phyloP scores from a whole-genome alignment of 1,284 basidiomycete genomes.

The Volvariella volvacea region DNA sequence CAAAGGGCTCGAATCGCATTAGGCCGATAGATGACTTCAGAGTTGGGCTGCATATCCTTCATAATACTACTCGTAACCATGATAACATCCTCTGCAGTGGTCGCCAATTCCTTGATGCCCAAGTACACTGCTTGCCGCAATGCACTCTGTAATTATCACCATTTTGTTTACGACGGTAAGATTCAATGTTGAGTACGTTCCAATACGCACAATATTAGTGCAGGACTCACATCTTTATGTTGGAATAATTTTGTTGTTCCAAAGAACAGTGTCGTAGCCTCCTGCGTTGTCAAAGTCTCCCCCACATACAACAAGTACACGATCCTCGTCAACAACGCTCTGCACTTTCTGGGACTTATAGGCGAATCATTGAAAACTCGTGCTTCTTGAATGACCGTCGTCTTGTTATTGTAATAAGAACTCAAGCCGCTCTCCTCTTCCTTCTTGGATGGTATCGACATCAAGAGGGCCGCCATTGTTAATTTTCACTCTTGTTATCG shows the following conservation, averaged over 20 bases:
- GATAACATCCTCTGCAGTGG: conserved; percentile 97
- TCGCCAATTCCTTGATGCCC: conserved; percentile 96
- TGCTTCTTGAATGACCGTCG: conserved; percentile 95
- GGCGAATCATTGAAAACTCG: conserved; percentile 99
- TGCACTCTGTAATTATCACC: conserved; percentile 61
- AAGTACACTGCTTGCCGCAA: conserved; percentile 98
- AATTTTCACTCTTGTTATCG: too few species aligned
- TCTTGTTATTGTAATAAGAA: conserved; percentile 90
- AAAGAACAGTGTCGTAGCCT: conserved; percentile 98
- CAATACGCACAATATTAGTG: not conserved
- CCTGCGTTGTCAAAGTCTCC: conserved; percentile 92
- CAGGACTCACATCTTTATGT: conserved; percentile 88
- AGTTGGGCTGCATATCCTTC: conserved; percentile 99
- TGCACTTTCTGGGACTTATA: conserved; percentile 94
- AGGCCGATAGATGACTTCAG: conserved; percentile 97
- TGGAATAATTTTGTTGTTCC: conserved; percentile 99
- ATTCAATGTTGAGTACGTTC: not conserved
- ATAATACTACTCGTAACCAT: conserved; percentile 99
- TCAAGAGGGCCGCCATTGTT: conserved; percentile 42
- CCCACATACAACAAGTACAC: conserved; percentile 96
- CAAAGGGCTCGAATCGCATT: conserved; percentile 97
- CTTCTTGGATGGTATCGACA: conserved; percentile 84
- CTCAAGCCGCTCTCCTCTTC: conserved; percentile 87
- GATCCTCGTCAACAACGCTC: conserved; percentile 93
- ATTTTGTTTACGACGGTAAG: not conserved